Evolutionary conservation across 495 filamentous ascomycete genomes (phyloP).

Genomic region (Copromyces sp.): DNA sequence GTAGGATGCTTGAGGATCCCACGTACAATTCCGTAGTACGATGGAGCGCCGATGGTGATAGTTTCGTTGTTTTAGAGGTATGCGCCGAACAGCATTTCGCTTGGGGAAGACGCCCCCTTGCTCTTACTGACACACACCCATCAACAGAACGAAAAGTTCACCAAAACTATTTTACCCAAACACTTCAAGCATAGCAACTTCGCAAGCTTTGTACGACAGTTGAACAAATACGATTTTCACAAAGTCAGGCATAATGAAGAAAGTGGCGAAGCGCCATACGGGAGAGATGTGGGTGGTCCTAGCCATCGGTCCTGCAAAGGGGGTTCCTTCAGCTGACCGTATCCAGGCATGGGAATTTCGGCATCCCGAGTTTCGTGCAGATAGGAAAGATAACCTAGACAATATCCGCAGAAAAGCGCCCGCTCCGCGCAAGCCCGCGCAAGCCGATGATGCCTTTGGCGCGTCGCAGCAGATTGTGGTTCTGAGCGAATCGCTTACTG

Average conservation of each 20-base stretch:
- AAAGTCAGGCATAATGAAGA: slow-evolving; percentile 98
- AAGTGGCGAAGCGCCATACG: slow-evolving; percentile 81
- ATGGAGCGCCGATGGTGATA: slow-evolving; percentile 91
- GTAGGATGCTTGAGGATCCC: slow-evolving; percentile 94
- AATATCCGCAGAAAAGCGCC: slow-evolving; percentile 96
- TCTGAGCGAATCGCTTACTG: slow-evolving; percentile 76
- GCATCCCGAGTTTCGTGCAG: slow-evolving; percentile 90
- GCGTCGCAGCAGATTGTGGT: slow-evolving; percentile 74
- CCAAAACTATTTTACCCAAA: slow-evolving; percentile 91
- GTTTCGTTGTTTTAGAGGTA: slow-evolving; percentile 97
- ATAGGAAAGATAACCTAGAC: slow-evolving; percentile 93
- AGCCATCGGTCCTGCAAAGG: background rate
- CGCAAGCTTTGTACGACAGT: slow-evolving; percentile 93
- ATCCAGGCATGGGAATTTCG: slow-evolving; percentile 92
- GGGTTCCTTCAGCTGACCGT: slow-evolving; percentile 11
- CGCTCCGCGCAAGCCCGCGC: slow-evolving; percentile 68
- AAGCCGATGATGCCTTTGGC: slow-evolving; percentile 62
- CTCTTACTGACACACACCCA: slow-evolving; percentile 1
- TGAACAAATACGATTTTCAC: slow-evolving; percentile 99
- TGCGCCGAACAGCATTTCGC: slow-evolving; percentile 8
- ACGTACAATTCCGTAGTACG: slow-evolving; percentile 86
- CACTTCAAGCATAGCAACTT: slow-evolving; percentile 99
- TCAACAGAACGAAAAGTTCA: slow-evolving; percentile 89
- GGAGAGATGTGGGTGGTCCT: slow-evolving; percentile 61
- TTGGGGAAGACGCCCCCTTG: slow-evolving; percentile 2